phyloP scores from a whole-genome alignment of 2,329 filamentous ascomycete genomes.

The Cercospora zeae-maydis region DNA sequence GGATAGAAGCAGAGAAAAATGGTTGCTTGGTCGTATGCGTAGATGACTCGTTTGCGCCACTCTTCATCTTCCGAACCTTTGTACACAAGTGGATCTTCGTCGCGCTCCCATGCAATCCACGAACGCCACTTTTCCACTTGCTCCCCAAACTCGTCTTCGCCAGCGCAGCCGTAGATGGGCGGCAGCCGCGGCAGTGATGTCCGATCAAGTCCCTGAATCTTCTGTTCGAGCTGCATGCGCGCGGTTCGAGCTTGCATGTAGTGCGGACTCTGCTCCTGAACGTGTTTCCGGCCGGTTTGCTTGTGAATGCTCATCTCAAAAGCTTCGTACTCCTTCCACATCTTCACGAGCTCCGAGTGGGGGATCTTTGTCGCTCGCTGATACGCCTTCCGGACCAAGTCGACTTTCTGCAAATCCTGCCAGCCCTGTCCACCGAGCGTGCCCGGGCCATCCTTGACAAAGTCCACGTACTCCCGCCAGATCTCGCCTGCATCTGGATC shows the following conservation, averaged over 20 bases:
- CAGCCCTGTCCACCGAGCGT: conserved; percentile 73
- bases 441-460: conserved; percentile 84
- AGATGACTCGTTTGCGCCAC: conserved; percentile 76
- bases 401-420: conserved; percentile 99
- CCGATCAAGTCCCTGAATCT: conserved; percentile 71
- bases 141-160: conserved; percentile 74
- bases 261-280: conserved; percentile 85
- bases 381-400: conserved; percentile 84
- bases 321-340: conserved; percentile 97
- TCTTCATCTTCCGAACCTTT: conserved; percentile 73
- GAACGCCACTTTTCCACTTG: conserved; percentile 88
- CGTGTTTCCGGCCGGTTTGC: conserved; percentile 85
- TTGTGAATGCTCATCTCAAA: conserved; percentile 96
- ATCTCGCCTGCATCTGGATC: conserved; percentile 86
- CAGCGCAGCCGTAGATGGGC: conserved; percentile 79
- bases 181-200: conserved; percentile 77
- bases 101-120: conserved; percentile 93
- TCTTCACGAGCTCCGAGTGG: conserved; percentile 71
- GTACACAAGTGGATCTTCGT: conserved; percentile 78
- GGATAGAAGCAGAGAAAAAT: conserved; percentile 95
- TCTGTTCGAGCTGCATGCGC: conserved; percentile 84
- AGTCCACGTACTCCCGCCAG: conserved; percentile 93
- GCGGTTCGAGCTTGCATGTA: conserved; percentile 97
- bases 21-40: conserved; percentile 87
- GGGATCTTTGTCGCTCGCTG: conserved; percentile 86